Evolutionary conservation across 2,329 filamentous ascomycete species (phyloP).

Genomic region (Podosphaera aphanis): DNA sequence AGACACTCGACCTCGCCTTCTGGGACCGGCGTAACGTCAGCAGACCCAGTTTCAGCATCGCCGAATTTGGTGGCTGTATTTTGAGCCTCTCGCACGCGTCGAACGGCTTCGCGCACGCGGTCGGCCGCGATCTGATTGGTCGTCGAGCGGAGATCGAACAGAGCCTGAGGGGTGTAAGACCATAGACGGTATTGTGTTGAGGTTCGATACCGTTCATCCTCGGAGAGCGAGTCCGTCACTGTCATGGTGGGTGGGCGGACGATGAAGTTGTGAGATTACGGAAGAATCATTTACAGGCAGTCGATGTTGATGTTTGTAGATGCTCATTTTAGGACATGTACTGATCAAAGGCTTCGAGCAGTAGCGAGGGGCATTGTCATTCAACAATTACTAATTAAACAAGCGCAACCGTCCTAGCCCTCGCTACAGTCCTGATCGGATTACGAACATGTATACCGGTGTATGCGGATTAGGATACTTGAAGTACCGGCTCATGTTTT

Average conservation of each 20-base stretch:
- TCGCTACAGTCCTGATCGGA: too few species aligned
- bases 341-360: too few species aligned
- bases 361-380: too few species aligned
- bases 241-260: not conserved
- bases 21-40: constrained; percentile 7
- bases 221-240: constrained; percentile 17
- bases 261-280: too few species aligned
- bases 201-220: constrained; percentile 75
- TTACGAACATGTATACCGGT: too few species aligned
- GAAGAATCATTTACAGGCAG: too few species aligned
- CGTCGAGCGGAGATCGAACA: constrained; percentile 47
- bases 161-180: constrained; percentile 61
- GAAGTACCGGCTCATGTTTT: too few species aligned
- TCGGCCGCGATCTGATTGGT: constrained; percentile 63
- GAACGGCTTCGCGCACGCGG: constrained; percentile 33
- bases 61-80: constrained; percentile 14
- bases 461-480: too few species aligned
- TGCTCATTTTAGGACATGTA: too few species aligned
- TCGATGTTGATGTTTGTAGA: too few species aligned
- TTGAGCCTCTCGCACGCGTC: constrained; percentile 21
- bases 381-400: too few species aligned
- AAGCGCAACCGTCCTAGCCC: too few species aligned
- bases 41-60: constrained; percentile 13
- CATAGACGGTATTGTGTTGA: constrained; percentile 81
- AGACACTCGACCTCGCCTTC: constrained; percentile 47